A percentile compares a stretch with the other conserved stretches of the same genome.
Evolutionary conservation across 306 rosid species (phyloP).

Genomic region (Calophaca sinica): DNA sequence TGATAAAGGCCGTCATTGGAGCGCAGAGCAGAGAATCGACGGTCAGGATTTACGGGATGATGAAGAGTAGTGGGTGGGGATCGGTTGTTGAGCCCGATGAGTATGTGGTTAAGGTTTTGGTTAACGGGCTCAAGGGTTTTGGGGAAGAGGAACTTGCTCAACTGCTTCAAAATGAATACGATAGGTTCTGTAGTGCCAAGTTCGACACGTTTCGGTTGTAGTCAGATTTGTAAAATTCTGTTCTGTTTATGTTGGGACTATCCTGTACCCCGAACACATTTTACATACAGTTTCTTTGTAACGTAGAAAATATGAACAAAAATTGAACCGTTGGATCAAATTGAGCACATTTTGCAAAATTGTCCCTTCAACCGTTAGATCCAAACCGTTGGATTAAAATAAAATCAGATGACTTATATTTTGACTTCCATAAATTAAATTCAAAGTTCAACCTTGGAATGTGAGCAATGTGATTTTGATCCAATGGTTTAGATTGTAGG

Average conservation of each 20-base stretch:
- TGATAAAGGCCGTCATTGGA: slow-evolving; percentile 72
- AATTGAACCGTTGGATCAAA: background rate
- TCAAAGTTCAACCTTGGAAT: no score
- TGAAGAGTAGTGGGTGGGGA: slow-evolving; percentile 77
- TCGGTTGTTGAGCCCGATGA: slow-evolving; percentile 58
- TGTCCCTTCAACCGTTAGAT: background rate
- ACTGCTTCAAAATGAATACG: slow-evolving; percentile 51
- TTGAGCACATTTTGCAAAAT: background rate
- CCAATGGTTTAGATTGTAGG: no score
- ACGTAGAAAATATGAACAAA: background rate
- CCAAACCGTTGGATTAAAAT: no score
- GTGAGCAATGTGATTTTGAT: no score
- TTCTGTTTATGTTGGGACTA: background rate
- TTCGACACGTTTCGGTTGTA: slow-evolving; percentile 37
- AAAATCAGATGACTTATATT: no score
- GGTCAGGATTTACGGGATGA: slow-evolving; percentile 73
- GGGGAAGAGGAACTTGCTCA: slow-evolving; percentile 64
- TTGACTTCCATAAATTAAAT: no score
- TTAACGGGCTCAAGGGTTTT: slow-evolving; percentile 63
- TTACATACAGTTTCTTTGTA: background rate
- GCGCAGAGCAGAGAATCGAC: slow-evolving; percentile 74
- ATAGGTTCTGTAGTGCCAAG: slow-evolving; percentile 36
- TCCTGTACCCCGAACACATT: no score
- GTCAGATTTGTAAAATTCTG: background rate
- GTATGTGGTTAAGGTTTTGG: slow-evolving; percentile 68